These are phyloP conservation scores for Gypsophila paniculata DNA, from an alignment of 179 eudicot species.

Conservation along the genomic window DNA sequence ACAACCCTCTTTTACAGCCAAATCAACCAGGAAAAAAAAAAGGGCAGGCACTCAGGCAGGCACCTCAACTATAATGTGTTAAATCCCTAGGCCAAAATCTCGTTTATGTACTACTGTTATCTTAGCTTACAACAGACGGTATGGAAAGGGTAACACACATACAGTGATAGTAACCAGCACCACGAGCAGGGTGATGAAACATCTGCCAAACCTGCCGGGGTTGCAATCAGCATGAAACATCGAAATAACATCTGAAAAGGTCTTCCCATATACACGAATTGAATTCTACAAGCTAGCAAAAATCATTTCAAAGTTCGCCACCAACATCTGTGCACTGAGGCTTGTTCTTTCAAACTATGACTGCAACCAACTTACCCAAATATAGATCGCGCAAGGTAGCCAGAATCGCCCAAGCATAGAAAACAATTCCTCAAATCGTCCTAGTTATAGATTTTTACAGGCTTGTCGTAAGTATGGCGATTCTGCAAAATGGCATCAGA, in stretches of 20 bases:
- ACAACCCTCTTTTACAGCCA: constrained; percentile 28
- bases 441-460: constrained; percentile 72
- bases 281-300: constrained; percentile 1
- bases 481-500: constrained; percentile 43
- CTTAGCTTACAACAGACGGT: constrained; percentile 33
- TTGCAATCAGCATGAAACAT: constrained; percentile 19
- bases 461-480: constrained; percentile 78
- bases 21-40: constrained; percentile 8
- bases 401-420: constrained; percentile 14
- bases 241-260: not conserved
- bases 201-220: constrained; percentile 21
- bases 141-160: constrained; percentile 20
- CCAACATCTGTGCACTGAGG: not conserved
- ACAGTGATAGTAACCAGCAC: constrained; percentile 18
- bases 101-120: constrained; percentile 34
- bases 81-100: constrained; percentile 45
- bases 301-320: not conserved
- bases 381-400: constrained; percentile 15
- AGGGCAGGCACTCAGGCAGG: constrained; percentile 11
- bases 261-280: not conserved
- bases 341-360: not conserved
- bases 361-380: not conserved
- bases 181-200: constrained; percentile 14
- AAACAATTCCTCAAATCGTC: constrained; percentile 15
- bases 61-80: constrained; percentile 8